These are phyloP conservation scores for Vinca major DNA, from an alignment of 305 asterid species.

Conservation along the genomic window DNA sequence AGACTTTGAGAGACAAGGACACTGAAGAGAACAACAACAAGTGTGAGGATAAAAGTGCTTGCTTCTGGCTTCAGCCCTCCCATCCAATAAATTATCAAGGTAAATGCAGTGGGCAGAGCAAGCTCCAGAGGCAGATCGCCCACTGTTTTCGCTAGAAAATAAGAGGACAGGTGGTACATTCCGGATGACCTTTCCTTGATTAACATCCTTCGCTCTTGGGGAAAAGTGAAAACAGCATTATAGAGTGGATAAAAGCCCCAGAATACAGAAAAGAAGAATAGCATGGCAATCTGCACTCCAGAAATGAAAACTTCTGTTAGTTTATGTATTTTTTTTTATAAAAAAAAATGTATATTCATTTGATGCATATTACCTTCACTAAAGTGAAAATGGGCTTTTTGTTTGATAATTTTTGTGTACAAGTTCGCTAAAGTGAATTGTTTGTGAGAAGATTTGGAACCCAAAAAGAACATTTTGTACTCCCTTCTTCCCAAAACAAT, in stretches of 20 bases:
- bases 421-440: too few relatives aligned
- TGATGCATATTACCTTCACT: neutral
- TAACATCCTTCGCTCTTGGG: constrained; percentile 89
- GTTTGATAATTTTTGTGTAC: too few relatives aligned
- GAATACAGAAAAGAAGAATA: constrained; percentile 88
- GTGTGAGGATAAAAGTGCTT: constrained; percentile 65
- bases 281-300: constrained; percentile 73
- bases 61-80: constrained; percentile 94
- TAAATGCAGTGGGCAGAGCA: constrained; percentile 86
- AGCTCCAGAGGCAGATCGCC: constrained; percentile 94
- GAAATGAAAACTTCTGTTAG: constrained; percentile 23
- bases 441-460: too few relatives aligned
- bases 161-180: constrained; percentile 97
- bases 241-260: constrained; percentile 99
- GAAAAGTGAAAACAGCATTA: constrained; percentile 94
- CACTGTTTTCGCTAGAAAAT: constrained; percentile 76
- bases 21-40: constrained; percentile 70
- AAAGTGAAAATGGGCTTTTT: neutral
- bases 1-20: constrained; percentile 96
- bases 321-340: too few relatives aligned
- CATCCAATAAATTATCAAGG: constrained; percentile 94
- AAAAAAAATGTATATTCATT: neutral
- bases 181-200: constrained; percentile 91
- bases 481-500: too few relatives aligned
- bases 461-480: too few relatives aligned